These are phyloP conservation scores for Dendrocalamus sinicus DNA, from an alignment of 176 grass and related monocot genomes.

Conservation along the genomic window DNA sequence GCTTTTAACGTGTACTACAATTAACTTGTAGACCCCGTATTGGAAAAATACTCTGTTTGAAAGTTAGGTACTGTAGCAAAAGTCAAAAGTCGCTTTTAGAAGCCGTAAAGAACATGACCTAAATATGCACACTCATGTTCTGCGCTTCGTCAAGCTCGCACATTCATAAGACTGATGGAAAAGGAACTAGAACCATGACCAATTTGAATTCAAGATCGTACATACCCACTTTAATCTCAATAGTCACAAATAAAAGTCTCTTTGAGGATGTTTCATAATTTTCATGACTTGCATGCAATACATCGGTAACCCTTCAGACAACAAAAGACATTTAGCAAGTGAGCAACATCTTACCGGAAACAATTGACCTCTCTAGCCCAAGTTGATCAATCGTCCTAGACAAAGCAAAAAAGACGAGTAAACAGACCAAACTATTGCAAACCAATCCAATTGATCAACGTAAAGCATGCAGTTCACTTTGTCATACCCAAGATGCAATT, in stretches of 20 bases:
- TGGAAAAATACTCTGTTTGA: too few relatives aligned
- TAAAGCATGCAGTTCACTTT: neutral
- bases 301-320: neutral
- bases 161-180: too few relatives aligned
- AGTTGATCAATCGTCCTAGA: slow-evolving; percentile 67
- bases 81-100: too few relatives aligned
- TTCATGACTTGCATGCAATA: neutral
- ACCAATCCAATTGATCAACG: neutral
- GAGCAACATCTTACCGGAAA: slow-evolving; percentile 54
- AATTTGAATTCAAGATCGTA: neutral
- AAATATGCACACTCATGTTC: too few relatives aligned
- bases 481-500: slow-evolving; percentile 59
- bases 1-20: too few relatives aligned
- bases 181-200: neutral
- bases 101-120: too few relatives aligned
- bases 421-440: slow-evolving; percentile 12
- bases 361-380: slow-evolving; percentile 59
- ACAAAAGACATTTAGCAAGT: neutral
- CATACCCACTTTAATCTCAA: neutral
- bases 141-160: too few relatives aligned
- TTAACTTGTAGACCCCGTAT: too few relatives aligned
- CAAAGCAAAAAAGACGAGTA: slow-evolving; percentile 27
- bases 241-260: neutral
- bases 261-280: neutral
- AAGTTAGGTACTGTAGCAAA: too few relatives aligned